phyloP scores from a whole-genome alignment of 306 rosid genomes.

The Cucurbita argyrosperma region DNA sequence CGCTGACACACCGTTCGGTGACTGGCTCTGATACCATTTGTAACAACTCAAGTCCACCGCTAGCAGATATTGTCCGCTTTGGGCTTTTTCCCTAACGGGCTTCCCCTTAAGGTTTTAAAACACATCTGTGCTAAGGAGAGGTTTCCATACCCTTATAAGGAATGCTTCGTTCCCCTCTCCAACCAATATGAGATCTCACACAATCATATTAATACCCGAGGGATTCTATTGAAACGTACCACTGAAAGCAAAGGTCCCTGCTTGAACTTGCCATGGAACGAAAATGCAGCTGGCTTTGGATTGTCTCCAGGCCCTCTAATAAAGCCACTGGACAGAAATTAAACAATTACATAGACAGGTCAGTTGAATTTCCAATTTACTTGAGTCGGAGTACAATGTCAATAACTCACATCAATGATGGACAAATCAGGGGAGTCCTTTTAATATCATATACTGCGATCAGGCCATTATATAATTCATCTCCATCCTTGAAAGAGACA shows the following conservation, averaged over 20 bases:
- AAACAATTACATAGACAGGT: not conserved
- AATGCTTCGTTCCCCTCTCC: too few relatives aligned
- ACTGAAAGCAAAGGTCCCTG: conserved; percentile 92
- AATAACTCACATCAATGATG: conserved; percentile 69
- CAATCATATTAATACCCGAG: not conserved
- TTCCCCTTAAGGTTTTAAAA: too few relatives aligned
- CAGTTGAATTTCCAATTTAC: not conserved
- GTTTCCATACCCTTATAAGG: too few relatives aligned
- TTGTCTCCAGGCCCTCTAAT: conserved; percentile 90
- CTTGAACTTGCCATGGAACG: conserved; percentile 73
- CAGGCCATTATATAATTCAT: conserved; percentile 60
- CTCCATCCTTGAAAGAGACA: conserved; percentile 65
- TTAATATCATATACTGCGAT: conserved; percentile 75
- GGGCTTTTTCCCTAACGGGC: too few relatives aligned
- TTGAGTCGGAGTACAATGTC: not conserved
- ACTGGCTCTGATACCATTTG: too few relatives aligned
- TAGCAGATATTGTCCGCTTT: too few relatives aligned
- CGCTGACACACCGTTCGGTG: too few relatives aligned
- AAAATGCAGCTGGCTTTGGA: conserved; percentile 65
- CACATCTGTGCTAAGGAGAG: too few relatives aligned
- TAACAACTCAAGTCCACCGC: too few relatives aligned
- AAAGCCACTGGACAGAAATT: conserved; percentile 54
- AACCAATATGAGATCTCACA: too few relatives aligned
- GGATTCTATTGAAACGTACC: conserved; percentile 27
- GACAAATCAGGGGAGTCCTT: conserved; percentile 57